These are phyloP conservation scores for Penicillium ucsense DNA, from an alignment of 495 filamentous ascomycete species.

Conservation along the genomic window DNA sequence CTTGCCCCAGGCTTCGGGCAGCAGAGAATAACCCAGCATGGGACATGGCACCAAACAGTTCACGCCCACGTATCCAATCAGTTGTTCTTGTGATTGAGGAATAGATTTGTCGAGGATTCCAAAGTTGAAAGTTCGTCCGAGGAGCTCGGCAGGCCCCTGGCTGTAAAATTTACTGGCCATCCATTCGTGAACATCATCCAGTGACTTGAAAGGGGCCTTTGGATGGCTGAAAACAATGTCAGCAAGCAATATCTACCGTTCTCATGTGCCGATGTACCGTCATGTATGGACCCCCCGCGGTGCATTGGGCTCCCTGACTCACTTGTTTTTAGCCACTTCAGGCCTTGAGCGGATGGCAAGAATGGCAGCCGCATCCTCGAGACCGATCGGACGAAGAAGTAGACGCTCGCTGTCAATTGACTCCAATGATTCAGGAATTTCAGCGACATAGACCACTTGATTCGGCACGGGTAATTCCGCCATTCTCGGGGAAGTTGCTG, in stretches of 20 bases:
- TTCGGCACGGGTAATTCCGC: constrained; percentile 1
- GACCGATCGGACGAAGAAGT: constrained; percentile 10
- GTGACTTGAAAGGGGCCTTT: constrained; percentile 12
- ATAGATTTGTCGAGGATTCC: constrained; percentile 15
- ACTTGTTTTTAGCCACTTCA: constrained; percentile 17
- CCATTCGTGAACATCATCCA: constrained; percentile 14
- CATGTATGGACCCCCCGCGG: too few relatives aligned
- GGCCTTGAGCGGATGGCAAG: constrained; percentile 10
- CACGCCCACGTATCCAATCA: constrained; percentile 17
- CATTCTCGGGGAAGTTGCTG: background rate
- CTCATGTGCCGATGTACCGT: too few relatives aligned
- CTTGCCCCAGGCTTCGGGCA: constrained; percentile 22
- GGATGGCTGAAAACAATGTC: constrained; percentile 5
- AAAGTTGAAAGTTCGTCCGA: constrained; percentile 14
- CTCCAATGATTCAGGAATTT: constrained; percentile 1
- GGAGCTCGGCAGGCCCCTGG: constrained; percentile 6
- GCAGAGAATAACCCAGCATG: constrained; percentile 24
- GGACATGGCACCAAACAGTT: constrained; percentile 12
- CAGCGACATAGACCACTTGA: constrained; percentile 6
- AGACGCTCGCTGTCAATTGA: constrained; percentile 15
- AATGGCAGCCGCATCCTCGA: constrained; percentile 8
- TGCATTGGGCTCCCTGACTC: background rate
- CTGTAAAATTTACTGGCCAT: constrained; percentile 10
- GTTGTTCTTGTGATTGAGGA: constrained; percentile 2
- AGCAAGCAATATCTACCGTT: too few relatives aligned